A percentile compares a stretch with the other conserved stretches of the same genome.
These are phyloP conservation scores for Euptelea pleiosperma DNA, from an alignment of 164 flowering plant genomes.

Conservation along the genomic window DNA sequence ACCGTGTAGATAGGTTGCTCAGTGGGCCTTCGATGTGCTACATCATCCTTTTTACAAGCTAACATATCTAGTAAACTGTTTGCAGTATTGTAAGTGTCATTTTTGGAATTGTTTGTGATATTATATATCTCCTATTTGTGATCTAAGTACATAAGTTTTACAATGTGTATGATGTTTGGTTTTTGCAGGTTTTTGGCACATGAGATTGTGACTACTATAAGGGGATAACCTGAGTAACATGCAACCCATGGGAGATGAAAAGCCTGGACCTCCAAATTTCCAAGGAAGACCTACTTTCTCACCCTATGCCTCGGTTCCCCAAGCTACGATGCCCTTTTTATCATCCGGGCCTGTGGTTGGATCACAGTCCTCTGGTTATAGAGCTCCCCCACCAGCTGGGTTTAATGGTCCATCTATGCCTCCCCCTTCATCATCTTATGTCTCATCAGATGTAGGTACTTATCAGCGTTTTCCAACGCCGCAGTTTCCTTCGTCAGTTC, in stretches of 20 bases:
- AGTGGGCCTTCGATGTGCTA: no score
- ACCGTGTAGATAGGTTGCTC: no score
- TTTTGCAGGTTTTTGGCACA: conserved; percentile 29
- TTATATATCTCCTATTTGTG: not conserved
- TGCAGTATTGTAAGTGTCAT: no score
- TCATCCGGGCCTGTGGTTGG: conserved; percentile 41
- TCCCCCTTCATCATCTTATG: conserved; percentile 35
- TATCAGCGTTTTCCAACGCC: conserved; percentile 45
- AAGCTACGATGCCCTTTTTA: conserved; percentile 40
- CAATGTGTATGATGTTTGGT: conserved; percentile 1
- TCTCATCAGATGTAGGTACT: conserved; percentile 38
- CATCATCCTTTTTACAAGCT: no score
- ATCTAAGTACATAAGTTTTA: not conserved
- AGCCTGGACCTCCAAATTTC: conserved; percentile 36
- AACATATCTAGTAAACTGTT: no score
- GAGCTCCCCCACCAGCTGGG: conserved; percentile 37
- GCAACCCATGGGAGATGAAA: conserved; percentile 67
- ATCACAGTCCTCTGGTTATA: conserved; percentile 33
- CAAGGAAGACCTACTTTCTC: conserved; percentile 19
- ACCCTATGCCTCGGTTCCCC: conserved; percentile 32
- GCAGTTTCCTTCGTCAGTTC: conserved; percentile 40
- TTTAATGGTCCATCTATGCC: conserved; percentile 48
- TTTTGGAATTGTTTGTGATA: not conserved
- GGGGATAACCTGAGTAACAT: conserved; percentile 17
- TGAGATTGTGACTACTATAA: conserved; percentile 23